Evolutionary conservation across 208 protist genomes (phyloP), one percentile per base, ranked within the genome.

Genomic region (Trypanosoma brucei): DNA sequence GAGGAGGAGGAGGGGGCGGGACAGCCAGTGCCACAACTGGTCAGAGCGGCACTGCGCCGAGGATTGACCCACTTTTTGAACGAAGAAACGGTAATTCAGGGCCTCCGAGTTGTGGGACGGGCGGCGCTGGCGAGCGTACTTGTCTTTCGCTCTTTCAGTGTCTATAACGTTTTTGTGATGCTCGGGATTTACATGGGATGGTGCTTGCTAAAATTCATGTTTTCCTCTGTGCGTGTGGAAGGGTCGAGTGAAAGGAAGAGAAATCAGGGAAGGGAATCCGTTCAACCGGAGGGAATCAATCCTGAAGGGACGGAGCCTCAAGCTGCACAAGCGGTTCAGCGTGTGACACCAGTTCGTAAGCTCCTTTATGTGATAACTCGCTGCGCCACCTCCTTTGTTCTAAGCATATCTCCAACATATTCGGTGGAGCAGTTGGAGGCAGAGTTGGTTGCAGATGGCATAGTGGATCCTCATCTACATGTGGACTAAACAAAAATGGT

Each of bases 321-420:
- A 34, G 56, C 9, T 44, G 8, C 44, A 44, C 58, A 42, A 3
- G 40, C 39, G n/a, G 42, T 6, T n/a, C 58, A 54, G 6, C 68
- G 39, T 4, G 62, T 83, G 9, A 81, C 76, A 13, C 44, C 31
- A 36, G 9, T 50, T 11, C 59, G 50, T 30, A 78, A 68, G 61
- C n/a, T 75, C 13, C 46, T 68, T 22, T 93, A 93, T 60, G 72
- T 90, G 4, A 51, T 66, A 2, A 49, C 62, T 1, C 89, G 89
- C 70, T 84, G 81, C 54, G 49, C 79, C 3, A 84, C 85, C 53
- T 75, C 82, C 7, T 86, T 91, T 65, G 3, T 91, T 0, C 33
- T 87, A 31, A 91, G 84, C 55, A 1, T 93, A 6, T 90, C 55
- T 38, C 87, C 87, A 8, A 81, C 68, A 58, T 93, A 86, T 65